Conservation (phyloP, 805 yeast species). For the Teunomyces aglyptinius region DNA sequence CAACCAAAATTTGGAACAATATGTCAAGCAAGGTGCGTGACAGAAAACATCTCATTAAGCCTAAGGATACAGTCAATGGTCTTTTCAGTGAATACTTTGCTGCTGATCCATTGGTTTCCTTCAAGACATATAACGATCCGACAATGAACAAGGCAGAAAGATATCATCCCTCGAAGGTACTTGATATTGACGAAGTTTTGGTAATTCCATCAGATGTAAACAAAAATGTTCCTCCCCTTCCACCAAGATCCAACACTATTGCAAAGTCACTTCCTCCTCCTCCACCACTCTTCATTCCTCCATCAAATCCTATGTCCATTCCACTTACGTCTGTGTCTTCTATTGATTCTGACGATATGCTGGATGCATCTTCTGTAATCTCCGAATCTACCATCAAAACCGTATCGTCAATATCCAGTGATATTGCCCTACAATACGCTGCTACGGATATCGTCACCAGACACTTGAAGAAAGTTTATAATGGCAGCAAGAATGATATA, state of each 20-base stretch:
- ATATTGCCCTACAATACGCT: conserved; percentile 11
- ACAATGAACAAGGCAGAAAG: conserved; percentile 22
- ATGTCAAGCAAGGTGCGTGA: conserved; percentile 17
- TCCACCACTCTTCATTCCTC: conserved; percentile 5
- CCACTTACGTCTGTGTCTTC: neutral
- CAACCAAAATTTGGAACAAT: conserved; percentile 29
- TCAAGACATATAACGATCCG: conserved; percentile 25
- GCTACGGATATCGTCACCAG: conserved; percentile 17
- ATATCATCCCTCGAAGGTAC: conserved; percentile 25
- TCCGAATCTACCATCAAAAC: conserved; percentile 12
- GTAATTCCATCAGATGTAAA: conserved; percentile 4
- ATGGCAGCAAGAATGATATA: conserved; percentile 34
- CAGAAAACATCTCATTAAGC: conserved; percentile 23
- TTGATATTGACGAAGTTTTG: conserved; percentile 8
- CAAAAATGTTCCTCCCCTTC: conserved; percentile 2
- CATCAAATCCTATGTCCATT: neutral
- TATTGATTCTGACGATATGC: conserved; percentile 11
- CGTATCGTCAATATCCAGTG: conserved; percentile 18
- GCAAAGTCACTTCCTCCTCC: conserved; percentile 1
- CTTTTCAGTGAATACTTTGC: conserved; percentile 28
- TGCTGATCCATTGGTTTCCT: conserved; percentile 34
- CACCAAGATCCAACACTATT: conserved; percentile 8
- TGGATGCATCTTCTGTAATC: conserved; percentile 11
- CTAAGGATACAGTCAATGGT: conserved; percentile 29
- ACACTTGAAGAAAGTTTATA: conserved; percentile 27